These are phyloP conservation scores for Withania somnifera DNA, from an alignment of 305 asterid species.

Conservation along the genomic window DNA sequence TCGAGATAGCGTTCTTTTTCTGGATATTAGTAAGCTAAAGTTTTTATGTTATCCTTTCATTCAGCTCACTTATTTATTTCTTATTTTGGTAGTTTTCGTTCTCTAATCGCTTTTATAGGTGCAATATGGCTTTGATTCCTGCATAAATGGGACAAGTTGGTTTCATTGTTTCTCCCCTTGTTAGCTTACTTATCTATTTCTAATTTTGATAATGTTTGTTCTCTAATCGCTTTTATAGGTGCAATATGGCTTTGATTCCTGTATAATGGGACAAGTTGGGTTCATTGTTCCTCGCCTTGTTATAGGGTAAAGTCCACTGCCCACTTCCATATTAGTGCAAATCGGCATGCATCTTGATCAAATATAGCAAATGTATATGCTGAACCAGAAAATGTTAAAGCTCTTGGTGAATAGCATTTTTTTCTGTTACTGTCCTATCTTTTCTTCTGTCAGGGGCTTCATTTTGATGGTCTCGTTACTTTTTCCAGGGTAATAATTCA, in stretches of 20 bases:
- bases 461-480: not conserved
- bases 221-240: conserved; percentile 26
- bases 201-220: not conserved
- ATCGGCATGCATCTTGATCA: not conserved
- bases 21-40: conserved; percentile 74
- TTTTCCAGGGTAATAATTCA: conserved; percentile 65
- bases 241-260: conserved; percentile 78
- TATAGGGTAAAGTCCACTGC: conserved; percentile 47
- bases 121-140: conserved; percentile 78
- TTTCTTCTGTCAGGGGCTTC: not conserved
- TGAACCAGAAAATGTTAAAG: not conserved
- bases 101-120: conserved; percentile 26
- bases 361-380: not conserved
- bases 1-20: conserved; percentile 94
- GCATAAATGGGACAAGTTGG: no score
- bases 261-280: conserved; percentile 76
- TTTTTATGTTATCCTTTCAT: not conserved
- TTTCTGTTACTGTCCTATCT: not conserved
- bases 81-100: not conserved
- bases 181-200: not conserved
- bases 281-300: conserved; percentile 75
- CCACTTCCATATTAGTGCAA: not conserved
- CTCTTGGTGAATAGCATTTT: not conserved
- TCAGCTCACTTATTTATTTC: not conserved
- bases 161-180: no score